Percentiles rank a stretch among this genome's conserved stretches.
These are phyloP conservation scores for Paraconiothyrium brasiliense DNA, from an alignment of 2,329 filamentous ascomycete species.

Conservation along the genomic window DNA sequence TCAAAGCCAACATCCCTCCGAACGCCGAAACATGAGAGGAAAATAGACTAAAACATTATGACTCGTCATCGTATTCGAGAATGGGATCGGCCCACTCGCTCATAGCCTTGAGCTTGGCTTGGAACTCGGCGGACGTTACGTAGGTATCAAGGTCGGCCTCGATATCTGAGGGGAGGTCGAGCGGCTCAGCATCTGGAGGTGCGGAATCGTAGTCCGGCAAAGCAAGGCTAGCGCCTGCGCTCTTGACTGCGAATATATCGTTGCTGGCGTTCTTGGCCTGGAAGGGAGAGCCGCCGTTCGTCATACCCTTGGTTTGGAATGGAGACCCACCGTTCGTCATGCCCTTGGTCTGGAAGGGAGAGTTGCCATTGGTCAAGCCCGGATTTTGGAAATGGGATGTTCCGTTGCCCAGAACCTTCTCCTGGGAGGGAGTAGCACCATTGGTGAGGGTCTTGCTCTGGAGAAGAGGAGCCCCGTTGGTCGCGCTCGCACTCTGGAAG, in stretches of 20 bases:
- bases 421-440: background rate
- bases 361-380: background rate
- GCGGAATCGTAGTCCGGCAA: background rate
- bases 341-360: background rate
- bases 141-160: background rate
- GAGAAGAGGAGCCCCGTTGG: background rate
- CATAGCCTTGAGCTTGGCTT: background rate
- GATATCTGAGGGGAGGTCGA: conserved; percentile 8
- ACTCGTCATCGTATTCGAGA: conserved; percentile 3
- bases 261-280: conserved; percentile 1
- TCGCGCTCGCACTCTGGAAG: background rate
- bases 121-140: background rate
- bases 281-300: background rate
- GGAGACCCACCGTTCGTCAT: background rate
- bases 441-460: background rate
- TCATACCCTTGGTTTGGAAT: background rate
- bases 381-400: background rate
- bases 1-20: background rate
- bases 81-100: background rate
- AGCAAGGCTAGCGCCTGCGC: conserved; percentile 9
- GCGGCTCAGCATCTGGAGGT: conserved; percentile 9
- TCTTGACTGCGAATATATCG: conserved; percentile 2
- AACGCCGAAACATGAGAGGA: conserved; percentile 3
- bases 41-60: conserved; percentile 1
- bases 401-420: background rate